A percentile compares a stretch with the other conserved stretches of the same genome.
Evolutionary conservation across 495 filamentous ascomycete species (phyloP).

Genomic region (Podospora pseudopauciseta): DNA sequence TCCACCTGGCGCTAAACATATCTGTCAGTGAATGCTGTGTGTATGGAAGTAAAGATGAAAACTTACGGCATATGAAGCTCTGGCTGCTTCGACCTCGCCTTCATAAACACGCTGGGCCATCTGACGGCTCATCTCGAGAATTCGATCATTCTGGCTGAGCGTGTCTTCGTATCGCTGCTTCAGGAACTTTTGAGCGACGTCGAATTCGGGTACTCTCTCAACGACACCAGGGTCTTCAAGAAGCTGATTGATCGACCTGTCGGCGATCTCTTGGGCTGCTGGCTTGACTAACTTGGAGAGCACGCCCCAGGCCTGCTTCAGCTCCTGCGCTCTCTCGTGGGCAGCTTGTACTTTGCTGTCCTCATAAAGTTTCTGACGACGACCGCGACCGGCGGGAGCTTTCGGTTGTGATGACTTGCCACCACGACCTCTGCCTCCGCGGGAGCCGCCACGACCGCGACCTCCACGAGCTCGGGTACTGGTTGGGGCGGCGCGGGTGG

Average conservation of each 20-base stretch:
- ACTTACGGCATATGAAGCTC: conserved; percentile 23
- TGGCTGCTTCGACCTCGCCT: conserved; percentile 13
- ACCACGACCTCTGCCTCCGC: conserved; percentile 26
- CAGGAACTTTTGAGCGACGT: conserved; percentile 29
- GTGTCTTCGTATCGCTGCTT: conserved; percentile 27
- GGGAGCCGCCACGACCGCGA: conserved; percentile 26
- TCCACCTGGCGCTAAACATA: conserved; percentile 22
- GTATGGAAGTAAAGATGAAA: not conserved
- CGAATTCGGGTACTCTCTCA: conserved; percentile 35
- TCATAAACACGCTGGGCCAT: conserved; percentile 25
- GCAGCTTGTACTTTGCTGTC: conserved; percentile 40
- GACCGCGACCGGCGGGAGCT: conserved; percentile 35
- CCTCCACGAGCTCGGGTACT: conserved; percentile 26
- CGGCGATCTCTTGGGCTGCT: conserved; percentile 41
- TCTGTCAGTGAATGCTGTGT: conserved; percentile 6
- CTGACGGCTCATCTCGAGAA: conserved; percentile 16
- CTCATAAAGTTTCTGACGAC: conserved; percentile 43
- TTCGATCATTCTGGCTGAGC: conserved; percentile 20
- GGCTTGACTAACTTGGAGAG: conserved; percentile 41
- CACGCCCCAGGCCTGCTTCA: conserved; percentile 38
- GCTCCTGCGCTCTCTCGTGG: conserved; percentile 43
- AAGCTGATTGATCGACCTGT: conserved; percentile 37
- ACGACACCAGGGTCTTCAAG: conserved; percentile 29
- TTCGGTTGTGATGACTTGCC: conserved; percentile 36
- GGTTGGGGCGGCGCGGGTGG: conserved; percentile 9